phyloP scores from a whole-genome alignment of 2,329 filamentous ascomycete species.

The Paracorniculantispora psalliotae region DNA sequence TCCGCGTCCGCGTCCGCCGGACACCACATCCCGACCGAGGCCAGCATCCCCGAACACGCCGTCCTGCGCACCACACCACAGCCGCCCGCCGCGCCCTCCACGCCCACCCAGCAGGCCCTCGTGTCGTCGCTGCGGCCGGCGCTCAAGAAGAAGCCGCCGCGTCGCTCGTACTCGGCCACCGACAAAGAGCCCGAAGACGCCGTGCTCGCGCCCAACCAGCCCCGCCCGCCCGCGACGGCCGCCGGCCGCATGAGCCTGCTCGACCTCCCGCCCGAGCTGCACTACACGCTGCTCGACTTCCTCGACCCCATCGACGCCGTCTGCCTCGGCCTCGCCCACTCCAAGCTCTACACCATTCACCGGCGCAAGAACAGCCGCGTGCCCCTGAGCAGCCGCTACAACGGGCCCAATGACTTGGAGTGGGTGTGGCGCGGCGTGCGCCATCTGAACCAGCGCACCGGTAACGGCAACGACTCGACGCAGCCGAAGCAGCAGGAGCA shows the following conservation, averaged over 20 bases:
- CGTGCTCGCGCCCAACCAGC: slow-evolving; percentile 34
- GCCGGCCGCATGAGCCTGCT: slow-evolving; percentile 42
- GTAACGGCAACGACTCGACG: neutral
- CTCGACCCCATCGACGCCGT: slow-evolving; percentile 61
- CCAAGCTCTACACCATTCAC: slow-evolving; percentile 55
- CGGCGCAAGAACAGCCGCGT: slow-evolving; percentile 51
- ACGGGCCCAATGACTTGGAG: slow-evolving; percentile 58
- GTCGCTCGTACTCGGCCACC: slow-evolving; percentile 56
- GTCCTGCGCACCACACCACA: slow-evolving; percentile 14
- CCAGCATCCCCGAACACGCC: slow-evolving; percentile 32
- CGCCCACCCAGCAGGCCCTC: slow-evolving; percentile 24
- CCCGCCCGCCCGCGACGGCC: slow-evolving; percentile 47
- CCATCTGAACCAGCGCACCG: slow-evolving; percentile 31
- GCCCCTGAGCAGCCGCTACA: slow-evolving; percentile 51
- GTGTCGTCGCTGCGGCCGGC: slow-evolving; percentile 14
- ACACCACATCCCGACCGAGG: slow-evolving; percentile 23
- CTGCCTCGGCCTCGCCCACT: slow-evolving; percentile 55
- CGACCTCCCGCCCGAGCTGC: slow-evolving; percentile 54
- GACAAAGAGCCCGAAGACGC: slow-evolving; percentile 49
- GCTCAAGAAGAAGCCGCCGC: slow-evolving; percentile 39
- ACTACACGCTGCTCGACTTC: slow-evolving; percentile 56
- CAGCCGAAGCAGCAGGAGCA: neutral
- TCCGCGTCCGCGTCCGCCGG: too few relatives aligned
- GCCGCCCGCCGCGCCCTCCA: slow-evolving; percentile 6
- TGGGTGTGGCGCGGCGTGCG: slow-evolving; percentile 58